These are phyloP conservation scores for Tubosaeta sp. DNA, from an alignment of 768 basidiomycete species.

Conservation along the genomic window DNA sequence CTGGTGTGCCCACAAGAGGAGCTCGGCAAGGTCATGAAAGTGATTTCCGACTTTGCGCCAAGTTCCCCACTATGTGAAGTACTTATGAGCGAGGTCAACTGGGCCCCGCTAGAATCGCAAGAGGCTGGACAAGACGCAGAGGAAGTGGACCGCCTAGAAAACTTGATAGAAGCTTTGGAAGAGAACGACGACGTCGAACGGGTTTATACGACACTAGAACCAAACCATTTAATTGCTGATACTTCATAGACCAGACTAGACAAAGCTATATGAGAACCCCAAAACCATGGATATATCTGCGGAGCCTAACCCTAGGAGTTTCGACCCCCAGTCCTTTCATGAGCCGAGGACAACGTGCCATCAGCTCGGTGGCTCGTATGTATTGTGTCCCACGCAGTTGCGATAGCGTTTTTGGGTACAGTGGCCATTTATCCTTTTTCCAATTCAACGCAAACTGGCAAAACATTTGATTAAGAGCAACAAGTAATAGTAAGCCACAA, in stretches of 20 bases:
- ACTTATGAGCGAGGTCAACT: constrained; percentile 48
- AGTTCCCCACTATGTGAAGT: constrained; percentile 35
- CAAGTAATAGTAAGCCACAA: not conserved
- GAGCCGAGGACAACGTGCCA: not conserved
- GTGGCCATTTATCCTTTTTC: not conserved
- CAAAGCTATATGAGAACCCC: not conserved
- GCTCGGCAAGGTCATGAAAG: constrained; percentile 37
- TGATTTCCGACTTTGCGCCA: constrained; percentile 24
- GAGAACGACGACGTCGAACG: constrained; percentile 53
- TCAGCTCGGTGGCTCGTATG: not conserved
- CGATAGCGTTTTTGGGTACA: not conserved
- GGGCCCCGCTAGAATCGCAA: constrained; percentile 44
- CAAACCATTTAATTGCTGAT: constrained; percentile 23
- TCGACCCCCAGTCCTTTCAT: not conserved
- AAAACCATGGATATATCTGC: not conserved
- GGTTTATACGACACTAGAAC: constrained; percentile 53
- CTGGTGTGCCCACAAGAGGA: constrained; percentile 42
- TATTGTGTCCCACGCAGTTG: not conserved
- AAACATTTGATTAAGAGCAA: constrained; percentile 1
- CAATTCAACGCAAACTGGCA: not conserved
- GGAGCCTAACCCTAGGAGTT: not conserved
- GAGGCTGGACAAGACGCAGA: constrained; percentile 37
- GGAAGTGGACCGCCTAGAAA: constrained; percentile 33
- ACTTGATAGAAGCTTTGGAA: constrained; percentile 50
- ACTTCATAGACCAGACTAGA: constrained; percentile 12